phyloP scores from a whole-genome alignment of 2,329 filamentous ascomycete species.

The Didymella arachidicola region DNA sequence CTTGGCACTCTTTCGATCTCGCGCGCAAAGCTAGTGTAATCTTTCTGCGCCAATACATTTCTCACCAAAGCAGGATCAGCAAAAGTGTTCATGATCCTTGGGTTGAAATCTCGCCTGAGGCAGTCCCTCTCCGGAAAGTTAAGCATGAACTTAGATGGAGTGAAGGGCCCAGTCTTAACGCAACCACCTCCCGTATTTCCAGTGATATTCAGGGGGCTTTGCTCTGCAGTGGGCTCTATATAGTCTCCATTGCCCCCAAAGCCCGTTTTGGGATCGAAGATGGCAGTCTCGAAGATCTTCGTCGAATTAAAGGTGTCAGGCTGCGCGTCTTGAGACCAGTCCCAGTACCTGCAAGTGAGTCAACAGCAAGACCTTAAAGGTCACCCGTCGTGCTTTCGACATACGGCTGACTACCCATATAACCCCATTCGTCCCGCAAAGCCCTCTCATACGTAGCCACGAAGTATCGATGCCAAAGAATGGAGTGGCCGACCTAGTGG shows the following conservation, averaged over 20 bases:
- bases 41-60: constrained; percentile 31
- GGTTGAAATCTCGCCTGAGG: constrained; percentile 45
- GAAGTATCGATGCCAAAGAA: constrained; percentile 16
- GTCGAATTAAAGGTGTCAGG: constrained; percentile 24
- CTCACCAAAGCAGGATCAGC: constrained; percentile 30
- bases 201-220: constrained; percentile 34
- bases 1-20: constrained; percentile 28
- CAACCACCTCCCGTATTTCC: constrained; percentile 45
- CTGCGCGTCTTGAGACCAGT: constrained; percentile 34
- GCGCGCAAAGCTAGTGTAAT: constrained; percentile 41
- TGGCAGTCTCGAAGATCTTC: constrained; percentile 19
- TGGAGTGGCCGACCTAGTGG: constrained; percentile 39
- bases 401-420: constrained; percentile 46
- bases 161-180: constrained; percentile 42
- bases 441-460: constrained; percentile 31
- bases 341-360: constrained; percentile 30
- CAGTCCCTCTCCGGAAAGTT: constrained; percentile 38
- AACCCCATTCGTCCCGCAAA: constrained; percentile 34
- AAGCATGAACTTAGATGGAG: constrained; percentile 29
- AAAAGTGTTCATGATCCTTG: constrained; percentile 34
- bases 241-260: constrained; percentile 50
- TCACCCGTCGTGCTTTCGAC: background rate
- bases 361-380: background rate
- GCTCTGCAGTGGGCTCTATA: constrained; percentile 32
- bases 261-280: constrained; percentile 34